Evolutionary conservation across 139 green algal genomes (phyloP).

Genomic region (Haematococcus lacustris): DNA sequence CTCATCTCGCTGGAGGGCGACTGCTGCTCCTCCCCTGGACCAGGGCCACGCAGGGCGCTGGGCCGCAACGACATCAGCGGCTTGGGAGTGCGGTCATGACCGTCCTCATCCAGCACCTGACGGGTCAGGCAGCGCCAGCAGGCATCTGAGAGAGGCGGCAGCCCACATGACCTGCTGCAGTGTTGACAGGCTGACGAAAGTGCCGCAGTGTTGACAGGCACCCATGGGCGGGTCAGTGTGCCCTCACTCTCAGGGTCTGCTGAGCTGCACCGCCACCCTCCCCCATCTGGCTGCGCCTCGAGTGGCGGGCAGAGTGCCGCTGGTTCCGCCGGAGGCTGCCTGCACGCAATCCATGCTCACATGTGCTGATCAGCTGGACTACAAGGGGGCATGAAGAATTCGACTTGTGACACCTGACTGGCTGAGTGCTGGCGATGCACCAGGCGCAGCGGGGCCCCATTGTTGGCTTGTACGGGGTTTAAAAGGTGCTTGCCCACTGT

Average conservation of each 20-base stretch:
- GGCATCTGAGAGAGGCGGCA: background rate
- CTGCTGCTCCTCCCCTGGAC: background rate
- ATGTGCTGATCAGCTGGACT: no score
- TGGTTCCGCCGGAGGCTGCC: background rate
- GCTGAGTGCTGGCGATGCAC: no score
- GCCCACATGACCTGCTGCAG: no score
- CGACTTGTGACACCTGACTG: no score
- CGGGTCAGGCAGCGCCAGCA: background rate
- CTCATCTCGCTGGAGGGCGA: slow-evolving; percentile 27
- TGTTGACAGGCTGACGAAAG: background rate
- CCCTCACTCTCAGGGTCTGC: background rate
- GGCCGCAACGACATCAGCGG: slow-evolving; percentile 41
- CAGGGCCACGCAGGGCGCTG: slow-evolving; percentile 3
- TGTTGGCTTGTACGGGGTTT: no score
- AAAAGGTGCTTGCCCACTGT: no score
- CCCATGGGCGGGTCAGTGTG: background rate
- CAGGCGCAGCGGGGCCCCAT: no score
- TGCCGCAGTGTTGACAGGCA: background rate
- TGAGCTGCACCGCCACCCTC: background rate
- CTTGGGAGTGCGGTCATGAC: slow-evolving; percentile 59
- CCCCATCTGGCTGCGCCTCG: slow-evolving; percentile 1
- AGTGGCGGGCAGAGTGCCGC: background rate
- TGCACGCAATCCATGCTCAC: no score
- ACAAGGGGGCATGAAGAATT: no score
- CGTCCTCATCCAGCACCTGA: slow-evolving; percentile 39